phyloP scores from a whole-genome alignment of 2,329 filamentous ascomycete species.

The Epichloe festucae region DNA sequence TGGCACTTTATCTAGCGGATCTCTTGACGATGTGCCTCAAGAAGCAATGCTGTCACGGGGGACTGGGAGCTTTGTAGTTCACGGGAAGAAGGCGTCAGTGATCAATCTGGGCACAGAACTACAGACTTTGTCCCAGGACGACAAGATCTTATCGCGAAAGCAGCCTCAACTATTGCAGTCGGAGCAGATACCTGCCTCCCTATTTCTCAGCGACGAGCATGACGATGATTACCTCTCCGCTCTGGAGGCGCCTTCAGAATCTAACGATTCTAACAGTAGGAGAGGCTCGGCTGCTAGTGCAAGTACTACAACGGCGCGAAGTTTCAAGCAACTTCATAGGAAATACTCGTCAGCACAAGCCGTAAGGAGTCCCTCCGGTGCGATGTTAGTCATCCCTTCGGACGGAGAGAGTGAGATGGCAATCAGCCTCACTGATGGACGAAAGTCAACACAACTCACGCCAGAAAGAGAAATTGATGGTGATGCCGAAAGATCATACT shows the following conservation, averaged over 20 bases:
- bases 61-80: conserved; percentile 83
- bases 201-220: conserved; percentile 20
- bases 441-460: conserved; percentile 40
- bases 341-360: conserved; percentile 44
- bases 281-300: conserved; percentile 50
- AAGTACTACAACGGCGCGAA: conserved; percentile 54
- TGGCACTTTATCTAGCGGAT: conserved; percentile 7
- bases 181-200: conserved; percentile 21
- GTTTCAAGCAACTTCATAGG: conserved; percentile 48
- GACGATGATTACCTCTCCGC: conserved; percentile 41
- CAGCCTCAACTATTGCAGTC: conserved; percentile 21
- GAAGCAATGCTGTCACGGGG: conserved; percentile 64
- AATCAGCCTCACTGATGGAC: conserved; percentile 46
- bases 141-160: conserved; percentile 54
- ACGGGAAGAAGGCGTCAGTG: conserved; percentile 95
- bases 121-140: conserved; percentile 62
- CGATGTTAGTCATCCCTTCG: conserved; percentile 33
- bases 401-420: conserved; percentile 49
- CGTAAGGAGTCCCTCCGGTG: conserved; percentile 27
- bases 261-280: conserved; percentile 32
- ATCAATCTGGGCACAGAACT: conserved; percentile 94
- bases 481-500: background rate
- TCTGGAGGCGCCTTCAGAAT: conserved; percentile 30
- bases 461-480: conserved; percentile 23
- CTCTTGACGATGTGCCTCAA: conserved; percentile 28